phyloP scores from a whole-genome alignment of 1,139 yeast species.

The Zygosaccharomyces pseudobailii region DNA sequence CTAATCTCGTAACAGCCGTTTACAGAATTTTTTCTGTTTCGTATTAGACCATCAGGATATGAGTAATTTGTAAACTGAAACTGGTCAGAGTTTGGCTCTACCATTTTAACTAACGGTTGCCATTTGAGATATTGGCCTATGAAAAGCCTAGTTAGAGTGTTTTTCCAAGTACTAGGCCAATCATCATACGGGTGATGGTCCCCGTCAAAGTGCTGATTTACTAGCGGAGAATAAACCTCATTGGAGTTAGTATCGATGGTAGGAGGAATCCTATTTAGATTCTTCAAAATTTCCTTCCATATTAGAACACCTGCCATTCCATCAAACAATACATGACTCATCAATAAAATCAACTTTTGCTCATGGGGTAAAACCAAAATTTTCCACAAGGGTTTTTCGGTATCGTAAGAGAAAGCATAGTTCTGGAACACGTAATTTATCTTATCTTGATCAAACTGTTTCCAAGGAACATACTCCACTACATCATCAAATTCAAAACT shows the following conservation, averaged over 20 bases:
- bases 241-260: background rate
- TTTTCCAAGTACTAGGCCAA: slow-evolving; percentile 10
- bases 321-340: slow-evolving; percentile 29
- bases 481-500: slow-evolving; percentile 20
- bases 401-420: slow-evolving; percentile 17
- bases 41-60: slow-evolving; percentile 18
- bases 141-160: slow-evolving; percentile 9
- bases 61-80: slow-evolving; percentile 19
- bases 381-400: slow-evolving; percentile 26
- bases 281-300: slow-evolving; percentile 18
- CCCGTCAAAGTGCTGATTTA: background rate
- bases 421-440: slow-evolving; percentile 21
- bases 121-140: slow-evolving; percentile 11
- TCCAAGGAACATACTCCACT: slow-evolving; percentile 19
- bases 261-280: slow-evolving; percentile 6
- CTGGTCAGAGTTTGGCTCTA: slow-evolving; percentile 8
- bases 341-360: slow-evolving; percentile 16
- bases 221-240: slow-evolving; percentile 2
- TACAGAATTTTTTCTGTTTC: background rate
- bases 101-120: slow-evolving; percentile 9
- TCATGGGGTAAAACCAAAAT: slow-evolving; percentile 17
- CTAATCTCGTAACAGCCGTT: slow-evolving; percentile 10
- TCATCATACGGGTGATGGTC: slow-evolving; percentile 8
- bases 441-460: slow-evolving; percentile 11
- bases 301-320: slow-evolving; percentile 27